phyloP scores from a whole-genome alignment of 176 grass and related monocot species.

The Triticum dicoccoides region DNA sequence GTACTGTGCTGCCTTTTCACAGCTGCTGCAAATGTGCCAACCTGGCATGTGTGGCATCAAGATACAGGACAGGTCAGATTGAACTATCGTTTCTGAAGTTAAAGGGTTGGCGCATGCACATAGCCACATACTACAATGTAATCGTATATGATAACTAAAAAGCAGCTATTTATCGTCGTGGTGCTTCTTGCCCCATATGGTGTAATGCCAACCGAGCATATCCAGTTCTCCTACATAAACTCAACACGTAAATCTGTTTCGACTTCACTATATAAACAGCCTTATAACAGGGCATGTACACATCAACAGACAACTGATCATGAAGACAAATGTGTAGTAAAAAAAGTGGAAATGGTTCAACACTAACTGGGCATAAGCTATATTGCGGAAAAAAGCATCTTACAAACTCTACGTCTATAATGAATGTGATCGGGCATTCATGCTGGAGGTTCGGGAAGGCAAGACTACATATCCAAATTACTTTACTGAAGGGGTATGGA shows the following conservation, averaged over 20 bases:
- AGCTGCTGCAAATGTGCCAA: slow-evolving; percentile 98
- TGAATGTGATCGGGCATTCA: neutral
- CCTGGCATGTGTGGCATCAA: slow-evolving; percentile 54
- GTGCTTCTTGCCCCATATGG: neutral
- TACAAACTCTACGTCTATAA: neutral
- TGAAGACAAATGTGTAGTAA: neutral
- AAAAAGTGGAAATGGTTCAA: neutral
- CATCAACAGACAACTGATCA: slow-evolving; percentile 22
- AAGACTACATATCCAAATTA: neutral
- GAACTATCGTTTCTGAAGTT: neutral
- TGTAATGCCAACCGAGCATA: slow-evolving; percentile 9
- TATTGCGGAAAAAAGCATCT: neutral
- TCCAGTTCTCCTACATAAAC: neutral
- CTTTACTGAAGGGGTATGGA: slow-evolving; percentile 4
- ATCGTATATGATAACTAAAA: slow-evolving; percentile 14
- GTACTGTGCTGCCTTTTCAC: slow-evolving; percentile 72
- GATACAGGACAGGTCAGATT: slow-evolving; percentile 21
- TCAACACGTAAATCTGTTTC: slow-evolving; percentile 3
- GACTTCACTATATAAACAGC: neutral
- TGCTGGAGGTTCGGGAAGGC: neutral
- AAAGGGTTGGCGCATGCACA: neutral
- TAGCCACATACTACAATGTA: neutral
- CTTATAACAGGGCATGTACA: neutral
- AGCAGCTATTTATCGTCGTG: neutral
- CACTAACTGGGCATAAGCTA: neutral